phyloP scores from a whole-genome alignment of 345 rosid genomes.

The Salix caprea region DNA sequence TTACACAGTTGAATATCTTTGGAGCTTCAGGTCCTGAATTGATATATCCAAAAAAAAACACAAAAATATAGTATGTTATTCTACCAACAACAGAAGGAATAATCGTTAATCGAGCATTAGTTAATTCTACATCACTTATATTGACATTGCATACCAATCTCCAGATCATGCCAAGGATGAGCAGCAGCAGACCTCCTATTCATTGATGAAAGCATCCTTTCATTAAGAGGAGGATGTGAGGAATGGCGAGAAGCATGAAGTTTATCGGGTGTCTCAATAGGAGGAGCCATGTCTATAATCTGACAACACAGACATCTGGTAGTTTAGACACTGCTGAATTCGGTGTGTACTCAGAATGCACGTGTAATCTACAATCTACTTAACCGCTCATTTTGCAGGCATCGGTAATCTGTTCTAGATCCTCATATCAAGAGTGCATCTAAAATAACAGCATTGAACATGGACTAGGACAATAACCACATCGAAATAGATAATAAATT shows the following conservation, averaged over 20 bases:
- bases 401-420: no score
- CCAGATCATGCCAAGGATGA: conserved; percentile 99
- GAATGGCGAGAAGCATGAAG: conserved; percentile 23
- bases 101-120: background rate
- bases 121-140: background rate
- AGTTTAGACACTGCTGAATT: no score
- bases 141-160: conserved; percentile 55
- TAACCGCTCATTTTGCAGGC: no score
- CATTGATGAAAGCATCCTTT: conserved; percentile 91
- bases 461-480: no score
- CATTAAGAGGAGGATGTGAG: conserved; percentile 73
- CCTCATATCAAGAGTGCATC: no score
- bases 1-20: conserved; percentile 33
- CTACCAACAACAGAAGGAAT: background rate
- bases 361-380: no score
- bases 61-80: background rate
- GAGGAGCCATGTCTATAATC: conserved; percentile 60
- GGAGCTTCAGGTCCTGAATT: conserved; percentile 33
- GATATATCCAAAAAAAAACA: background rate
- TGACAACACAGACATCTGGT: background rate
- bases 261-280: conserved; percentile 49
- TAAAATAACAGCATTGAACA: no score
- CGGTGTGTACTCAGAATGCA: no score
- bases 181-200: conserved; percentile 89
- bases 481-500: no score